phyloP scores from a whole-genome alignment of 306 rosid species.

The Quercus mongolica region DNA sequence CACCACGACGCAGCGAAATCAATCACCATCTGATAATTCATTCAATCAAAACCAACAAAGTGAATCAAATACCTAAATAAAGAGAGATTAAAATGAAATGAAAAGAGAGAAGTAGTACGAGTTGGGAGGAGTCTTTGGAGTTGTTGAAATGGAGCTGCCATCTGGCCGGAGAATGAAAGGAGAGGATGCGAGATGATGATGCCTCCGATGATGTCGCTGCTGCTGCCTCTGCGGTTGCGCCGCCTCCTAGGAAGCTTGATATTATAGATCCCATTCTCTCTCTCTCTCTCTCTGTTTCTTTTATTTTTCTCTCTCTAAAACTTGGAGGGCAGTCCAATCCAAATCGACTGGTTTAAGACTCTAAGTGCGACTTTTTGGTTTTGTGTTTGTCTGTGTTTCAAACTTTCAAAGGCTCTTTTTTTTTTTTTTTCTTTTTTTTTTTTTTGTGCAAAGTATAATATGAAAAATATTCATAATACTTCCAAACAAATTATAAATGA shows the following conservation, averaged over 20 bases:
- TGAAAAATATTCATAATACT: too few species aligned
- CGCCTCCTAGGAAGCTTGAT: background rate
- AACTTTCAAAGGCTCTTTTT: too few species aligned
- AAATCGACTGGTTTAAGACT: too few species aligned
- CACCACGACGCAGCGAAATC: constrained; percentile 98
- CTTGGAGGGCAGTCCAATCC: too few species aligned
- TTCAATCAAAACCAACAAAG: background rate
- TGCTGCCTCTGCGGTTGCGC: background rate
- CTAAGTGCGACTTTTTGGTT: too few species aligned
- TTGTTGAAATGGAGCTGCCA: constrained; percentile 68
- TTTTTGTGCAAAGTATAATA: too few species aligned
- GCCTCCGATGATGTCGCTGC: constrained; percentile 7
- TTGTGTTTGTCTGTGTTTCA: too few species aligned
- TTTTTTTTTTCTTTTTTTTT: too few species aligned
- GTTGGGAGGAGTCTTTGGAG: constrained; percentile 41
- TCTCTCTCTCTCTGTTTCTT: background rate
- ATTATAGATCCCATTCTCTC: constrained; percentile 35
- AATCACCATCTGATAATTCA: constrained; percentile 48
- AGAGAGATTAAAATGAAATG: background rate
- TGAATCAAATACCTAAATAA: constrained; percentile 6
- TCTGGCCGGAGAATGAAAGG: constrained; percentile 67
- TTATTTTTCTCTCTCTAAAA: too few species aligned
- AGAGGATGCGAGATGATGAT: constrained; percentile 21
- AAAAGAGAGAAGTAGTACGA: constrained; percentile 31
- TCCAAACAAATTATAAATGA: too few species aligned